These are phyloP conservation scores for Cercospora berteroae DNA, from an alignment of 2,329 filamentous ascomycete species.

Conservation along the genomic window DNA sequence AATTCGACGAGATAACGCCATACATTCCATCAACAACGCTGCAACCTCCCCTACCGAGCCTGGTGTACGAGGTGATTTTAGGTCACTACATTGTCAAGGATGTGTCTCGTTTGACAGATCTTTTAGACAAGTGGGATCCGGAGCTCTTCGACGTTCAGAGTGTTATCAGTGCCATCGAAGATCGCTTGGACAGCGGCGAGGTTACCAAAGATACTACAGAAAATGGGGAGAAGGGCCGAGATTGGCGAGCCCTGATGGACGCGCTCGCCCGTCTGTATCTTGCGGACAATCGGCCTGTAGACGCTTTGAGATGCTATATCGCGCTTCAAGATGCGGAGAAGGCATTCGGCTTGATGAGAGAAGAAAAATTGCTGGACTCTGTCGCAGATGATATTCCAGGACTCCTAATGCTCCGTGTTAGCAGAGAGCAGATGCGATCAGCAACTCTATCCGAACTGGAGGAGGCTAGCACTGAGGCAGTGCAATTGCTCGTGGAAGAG, in stretches of 20 bases:
- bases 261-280: constrained; percentile 81
- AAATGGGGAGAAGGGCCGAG: constrained; percentile 64
- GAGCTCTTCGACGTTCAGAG: constrained; percentile 78
- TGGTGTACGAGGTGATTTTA: constrained; percentile 85
- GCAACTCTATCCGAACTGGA: constrained; percentile 71
- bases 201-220: constrained; percentile 74
- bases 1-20: constrained; percentile 84
- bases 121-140: constrained; percentile 79
- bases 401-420: constrained; percentile 83
- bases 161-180: constrained; percentile 75
- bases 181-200: constrained; percentile 73
- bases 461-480: constrained; percentile 76
- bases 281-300: constrained; percentile 73
- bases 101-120: constrained; percentile 69
- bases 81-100: constrained; percentile 83
- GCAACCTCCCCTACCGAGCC: constrained; percentile 72
- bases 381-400: constrained; percentile 86
- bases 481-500: constrained; percentile 83
- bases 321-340: constrained; percentile 87
- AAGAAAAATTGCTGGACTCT: constrained; percentile 85
- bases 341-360: constrained; percentile 79
- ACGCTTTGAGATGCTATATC: constrained; percentile 87
- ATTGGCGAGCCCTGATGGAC: constrained; percentile 89
- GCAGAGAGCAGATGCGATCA: constrained; percentile 63
- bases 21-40: constrained; percentile 77